Percentiles rank a stretch among this genome's conserved stretches.
These are phyloP conservation scores for Leccinum aurantiacum DNA, from an alignment of 768 basidiomycete genomes.

Conservation along the genomic window DNA sequence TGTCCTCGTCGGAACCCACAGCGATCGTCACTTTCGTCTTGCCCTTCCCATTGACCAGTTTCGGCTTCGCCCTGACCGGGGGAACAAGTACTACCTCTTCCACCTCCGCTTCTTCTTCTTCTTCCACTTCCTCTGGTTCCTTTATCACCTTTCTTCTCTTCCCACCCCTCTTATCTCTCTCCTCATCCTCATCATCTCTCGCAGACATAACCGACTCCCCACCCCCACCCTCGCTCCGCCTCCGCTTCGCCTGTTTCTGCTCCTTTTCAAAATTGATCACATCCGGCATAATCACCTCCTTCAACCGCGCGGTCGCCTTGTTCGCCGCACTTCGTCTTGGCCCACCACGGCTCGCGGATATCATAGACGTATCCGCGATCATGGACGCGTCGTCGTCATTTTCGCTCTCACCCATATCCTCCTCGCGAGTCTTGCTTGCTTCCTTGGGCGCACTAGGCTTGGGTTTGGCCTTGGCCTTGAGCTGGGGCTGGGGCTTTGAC, in stretches of 20 bases:
- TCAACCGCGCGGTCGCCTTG: slow-evolving; percentile 46
- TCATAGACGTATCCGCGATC: slow-evolving; percentile 7
- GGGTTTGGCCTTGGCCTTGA: slow-evolving; percentile 7
- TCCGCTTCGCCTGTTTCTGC: slow-evolving; percentile 43
- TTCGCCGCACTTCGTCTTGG: slow-evolving; percentile 53
- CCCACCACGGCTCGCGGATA: slow-evolving; percentile 20
- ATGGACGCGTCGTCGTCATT: slow-evolving; percentile 10
- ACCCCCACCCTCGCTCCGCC: slow-evolving; percentile 35
- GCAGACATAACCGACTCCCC: slow-evolving; percentile 25
- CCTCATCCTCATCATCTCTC: slow-evolving; percentile 14
- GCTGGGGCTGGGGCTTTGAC: slow-evolving; percentile 4
- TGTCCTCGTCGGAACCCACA: slow-evolving; percentile 9
- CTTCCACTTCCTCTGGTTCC: slow-evolving; percentile 14
- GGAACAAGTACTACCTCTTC: slow-evolving; percentile 16
- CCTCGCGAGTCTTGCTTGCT: neutral
- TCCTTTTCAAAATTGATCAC: slow-evolving; percentile 68
- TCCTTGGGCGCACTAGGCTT: slow-evolving; percentile 2
- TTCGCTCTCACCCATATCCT: neutral
- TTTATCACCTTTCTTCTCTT: slow-evolving; percentile 22
- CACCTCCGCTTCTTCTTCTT: slow-evolving; percentile 26
- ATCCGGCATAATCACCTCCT: slow-evolving; percentile 72
- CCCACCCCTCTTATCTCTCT: slow-evolving; percentile 17
- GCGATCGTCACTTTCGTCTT: slow-evolving; percentile 1
- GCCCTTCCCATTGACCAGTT: slow-evolving; percentile 6
- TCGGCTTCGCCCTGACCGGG: slow-evolving; percentile 17